Evolutionary conservation across 352 stramenopile species (phyloP).

Genomic region (Thalassiosira hispida): DNA sequence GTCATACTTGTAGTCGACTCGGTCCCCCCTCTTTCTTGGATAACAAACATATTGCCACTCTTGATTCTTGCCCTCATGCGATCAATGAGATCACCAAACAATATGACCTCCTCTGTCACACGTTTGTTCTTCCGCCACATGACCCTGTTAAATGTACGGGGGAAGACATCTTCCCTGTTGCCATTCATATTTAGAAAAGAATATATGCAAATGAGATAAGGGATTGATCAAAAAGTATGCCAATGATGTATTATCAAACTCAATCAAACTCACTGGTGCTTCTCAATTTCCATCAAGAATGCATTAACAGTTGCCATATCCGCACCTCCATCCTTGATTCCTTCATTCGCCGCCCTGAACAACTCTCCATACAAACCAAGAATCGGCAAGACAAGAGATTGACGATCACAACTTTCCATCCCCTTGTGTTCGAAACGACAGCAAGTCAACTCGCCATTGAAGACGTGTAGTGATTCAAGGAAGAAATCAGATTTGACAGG

Average conservation of each 20-base stretch:
- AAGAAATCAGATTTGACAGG: slow-evolving; percentile 43
- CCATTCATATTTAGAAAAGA: too few species aligned
- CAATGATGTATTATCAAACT: too few species aligned
- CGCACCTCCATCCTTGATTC: slow-evolving; percentile 14
- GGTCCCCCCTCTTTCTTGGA: too few species aligned
- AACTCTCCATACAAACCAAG: slow-evolving; percentile 57
- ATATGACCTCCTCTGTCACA: slow-evolving; percentile 43
- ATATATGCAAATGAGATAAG: too few species aligned
- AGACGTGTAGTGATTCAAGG: slow-evolving; percentile 41
- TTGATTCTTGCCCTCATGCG: slow-evolving; percentile 37
- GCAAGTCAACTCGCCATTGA: slow-evolving; percentile 56
- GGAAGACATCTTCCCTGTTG: slow-evolving; percentile 46
- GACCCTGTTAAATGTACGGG: slow-evolving; percentile 39
- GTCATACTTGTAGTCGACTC: too few species aligned
- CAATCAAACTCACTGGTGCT: too few species aligned
- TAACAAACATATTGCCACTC: too few species aligned
- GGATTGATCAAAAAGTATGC: too few species aligned
- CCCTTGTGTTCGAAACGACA: slow-evolving; percentile 54
- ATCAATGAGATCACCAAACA: slow-evolving; percentile 58
- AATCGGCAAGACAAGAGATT: slow-evolving; percentile 53
- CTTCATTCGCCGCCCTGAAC: slow-evolving; percentile 21
- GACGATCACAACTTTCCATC: slow-evolving; percentile 43
- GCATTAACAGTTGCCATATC: slow-evolving; percentile 41
- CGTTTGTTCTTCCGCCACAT: slow-evolving; percentile 54
- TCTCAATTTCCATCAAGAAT: slow-evolving; percentile 49